Evolutionary conservation across 305 asterid species (phyloP).

Genomic region (Fraxinus greggii): DNA sequence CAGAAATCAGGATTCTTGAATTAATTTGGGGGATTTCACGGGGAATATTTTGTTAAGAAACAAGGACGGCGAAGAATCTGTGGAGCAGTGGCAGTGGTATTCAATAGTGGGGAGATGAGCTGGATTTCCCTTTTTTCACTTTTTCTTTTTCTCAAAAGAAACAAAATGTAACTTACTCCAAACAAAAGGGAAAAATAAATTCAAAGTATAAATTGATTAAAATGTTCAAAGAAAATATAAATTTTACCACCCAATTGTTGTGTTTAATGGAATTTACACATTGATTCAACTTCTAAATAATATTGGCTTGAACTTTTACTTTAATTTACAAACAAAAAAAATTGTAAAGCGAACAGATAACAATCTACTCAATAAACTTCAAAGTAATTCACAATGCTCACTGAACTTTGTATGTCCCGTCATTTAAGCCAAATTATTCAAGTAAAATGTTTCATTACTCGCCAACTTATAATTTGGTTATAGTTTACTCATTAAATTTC

Average conservation of each 20-base stretch:
- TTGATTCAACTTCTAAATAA: background rate
- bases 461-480: background rate
- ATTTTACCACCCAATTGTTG: background rate
- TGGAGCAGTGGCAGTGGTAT: conserved; percentile 9
- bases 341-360: too few relatives aligned
- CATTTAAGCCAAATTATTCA: background rate
- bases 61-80: conserved; percentile 11
- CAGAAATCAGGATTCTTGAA: background rate
- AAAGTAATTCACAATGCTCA: background rate
- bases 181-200: background rate
- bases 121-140: conserved; percentile 13
- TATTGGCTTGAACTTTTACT: background rate
- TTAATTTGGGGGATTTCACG: background rate
- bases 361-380: background rate
- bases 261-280: background rate
- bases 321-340: too few relatives aligned
- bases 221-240: background rate
- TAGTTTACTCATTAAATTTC: background rate
- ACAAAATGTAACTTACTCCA: conserved; percentile 10
- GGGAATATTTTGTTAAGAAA: conserved; percentile 2
- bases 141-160: conserved; percentile 23
- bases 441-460: background rate
- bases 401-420: too few relatives aligned
- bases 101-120: conserved; percentile 22
- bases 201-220: background rate